phyloP scores from a whole-genome alignment of 768 basidiomycete genomes.

The Saitozyma sp. region DNA sequence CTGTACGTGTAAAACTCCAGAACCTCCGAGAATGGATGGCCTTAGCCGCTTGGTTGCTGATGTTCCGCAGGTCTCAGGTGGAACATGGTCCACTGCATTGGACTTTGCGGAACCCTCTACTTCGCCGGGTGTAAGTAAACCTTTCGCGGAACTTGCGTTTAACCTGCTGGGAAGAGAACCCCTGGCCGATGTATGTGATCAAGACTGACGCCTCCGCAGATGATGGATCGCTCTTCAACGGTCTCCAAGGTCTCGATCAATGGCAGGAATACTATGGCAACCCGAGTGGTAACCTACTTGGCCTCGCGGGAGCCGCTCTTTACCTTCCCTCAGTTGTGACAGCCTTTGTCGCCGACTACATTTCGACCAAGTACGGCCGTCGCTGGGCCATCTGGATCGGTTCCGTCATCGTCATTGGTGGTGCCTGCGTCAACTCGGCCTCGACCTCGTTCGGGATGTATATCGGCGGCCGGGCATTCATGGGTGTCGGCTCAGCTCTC shows the following conservation, averaged over 20 bases:
- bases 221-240: slow-evolving; percentile 36
- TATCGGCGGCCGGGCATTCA: slow-evolving; percentile 27
- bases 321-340: slow-evolving; percentile 30
- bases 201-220: not conserved
- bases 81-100: slow-evolving; percentile 14
- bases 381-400: slow-evolving; percentile 23
- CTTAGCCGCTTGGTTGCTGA: no score
- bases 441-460: slow-evolving; percentile 23
- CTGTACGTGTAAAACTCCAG: no score
- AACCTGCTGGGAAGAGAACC: no score
- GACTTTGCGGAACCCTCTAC: slow-evolving; percentile 15
- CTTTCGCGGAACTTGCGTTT: no score
- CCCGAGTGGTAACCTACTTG: slow-evolving; percentile 28
- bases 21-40: no score
- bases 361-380: slow-evolving; percentile 25
- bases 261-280: slow-evolving; percentile 25
- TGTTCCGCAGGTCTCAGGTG: slow-evolving; percentile 13
- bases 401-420: slow-evolving; percentile 20
- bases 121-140: slow-evolving; percentile 17
- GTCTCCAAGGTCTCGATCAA: slow-evolving; percentile 28
- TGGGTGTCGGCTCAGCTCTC: slow-evolving; percentile 25
- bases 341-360: slow-evolving; percentile 28
- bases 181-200: no score
- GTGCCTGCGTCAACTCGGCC: slow-evolving; percentile 26
- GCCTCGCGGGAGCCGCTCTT: slow-evolving; percentile 30